Evolutionary conservation across 2,329 filamentous ascomycete genomes (phyloP).

Genomic region (Chalaropsis ovoidea): DNA sequence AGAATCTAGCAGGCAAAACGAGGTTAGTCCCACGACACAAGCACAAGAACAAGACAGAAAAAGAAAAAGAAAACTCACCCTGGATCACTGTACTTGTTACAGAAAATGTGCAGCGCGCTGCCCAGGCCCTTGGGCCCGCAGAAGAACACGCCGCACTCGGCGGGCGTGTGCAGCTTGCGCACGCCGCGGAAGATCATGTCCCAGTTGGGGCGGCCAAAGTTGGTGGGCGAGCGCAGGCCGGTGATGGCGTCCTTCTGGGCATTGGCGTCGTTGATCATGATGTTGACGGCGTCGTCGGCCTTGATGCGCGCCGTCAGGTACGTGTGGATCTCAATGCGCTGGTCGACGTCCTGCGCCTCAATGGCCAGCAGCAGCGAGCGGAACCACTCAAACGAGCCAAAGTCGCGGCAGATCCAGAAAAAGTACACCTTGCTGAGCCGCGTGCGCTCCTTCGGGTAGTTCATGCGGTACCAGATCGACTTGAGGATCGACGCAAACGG

Average conservation of each 20-base stretch:
- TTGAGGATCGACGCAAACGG: constrained; percentile 80
- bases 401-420: constrained; percentile 86
- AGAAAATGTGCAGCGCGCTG: constrained; percentile 67
- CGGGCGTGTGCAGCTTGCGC: constrained; percentile 63
- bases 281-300: constrained; percentile 75
- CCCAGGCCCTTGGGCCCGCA: constrained; percentile 74
- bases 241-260: constrained; percentile 78
- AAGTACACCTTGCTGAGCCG: constrained; percentile 79
- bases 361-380: constrained; percentile 72
- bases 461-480: constrained; percentile 89
- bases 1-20: constrained; percentile 39
- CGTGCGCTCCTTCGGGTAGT: constrained; percentile 71
- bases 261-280: constrained; percentile 85
- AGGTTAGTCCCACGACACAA: no score
- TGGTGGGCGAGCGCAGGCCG: constrained; percentile 68
- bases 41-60: no score
- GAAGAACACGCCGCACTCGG: constrained; percentile 72
- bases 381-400: constrained; percentile 85
- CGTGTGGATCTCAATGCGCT: constrained; percentile 80
- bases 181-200: constrained; percentile 81
- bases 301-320: constrained; percentile 84
- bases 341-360: constrained; percentile 73
- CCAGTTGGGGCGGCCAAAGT: constrained; percentile 81
- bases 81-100: constrained; percentile 79
- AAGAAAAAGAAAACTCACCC: constrained; percentile 44